A percentile compares a stretch with the other conserved stretches of the same genome.
phyloP scores from a whole-genome alignment of 2,329 filamentous ascomycete species.

The Neurospora crassa region DNA sequence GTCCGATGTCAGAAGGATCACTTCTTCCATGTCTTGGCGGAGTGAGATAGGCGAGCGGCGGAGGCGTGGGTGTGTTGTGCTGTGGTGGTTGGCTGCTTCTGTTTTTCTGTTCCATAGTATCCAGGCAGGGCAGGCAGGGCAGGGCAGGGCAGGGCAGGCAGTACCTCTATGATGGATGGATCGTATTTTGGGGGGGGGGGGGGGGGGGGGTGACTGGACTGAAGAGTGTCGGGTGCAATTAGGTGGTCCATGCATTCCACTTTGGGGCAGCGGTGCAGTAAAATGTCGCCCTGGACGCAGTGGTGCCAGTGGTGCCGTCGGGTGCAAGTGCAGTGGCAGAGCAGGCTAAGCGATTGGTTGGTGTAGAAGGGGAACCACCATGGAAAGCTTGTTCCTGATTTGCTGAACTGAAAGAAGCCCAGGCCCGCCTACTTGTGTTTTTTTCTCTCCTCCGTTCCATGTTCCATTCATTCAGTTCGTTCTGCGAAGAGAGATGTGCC shows the following conservation, averaged over 20 bases:
- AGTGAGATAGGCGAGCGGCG: not conserved
- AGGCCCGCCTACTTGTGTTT: not conserved
- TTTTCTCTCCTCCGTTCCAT: not conserved
- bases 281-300: not conserved
- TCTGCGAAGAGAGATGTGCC: not conserved
- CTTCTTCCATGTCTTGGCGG: not conserved
- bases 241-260: not conserved
- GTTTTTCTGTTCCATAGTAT: not conserved
- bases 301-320: not conserved
- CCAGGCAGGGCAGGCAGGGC: not conserved
- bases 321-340: not conserved
- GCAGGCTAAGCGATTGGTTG: not conserved
- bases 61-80: not conserved
- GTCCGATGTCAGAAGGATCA: not conserved
- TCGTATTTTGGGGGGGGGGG: not conserved
- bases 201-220: not conserved
- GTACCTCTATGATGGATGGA: too few relatives aligned
- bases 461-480: not conserved
- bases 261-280: not conserved
- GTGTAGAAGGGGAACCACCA: not conserved
- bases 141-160: not conserved
- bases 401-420: not conserved
- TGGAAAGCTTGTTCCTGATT: not conserved
- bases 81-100: not conserved
- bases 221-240: not conserved